Percentiles rank a stretch among this genome's conserved stretches.
Evolutionary conservation across 106 monocot genomes (phyloP).

Genomic region (Dioscorea alata): DNA sequence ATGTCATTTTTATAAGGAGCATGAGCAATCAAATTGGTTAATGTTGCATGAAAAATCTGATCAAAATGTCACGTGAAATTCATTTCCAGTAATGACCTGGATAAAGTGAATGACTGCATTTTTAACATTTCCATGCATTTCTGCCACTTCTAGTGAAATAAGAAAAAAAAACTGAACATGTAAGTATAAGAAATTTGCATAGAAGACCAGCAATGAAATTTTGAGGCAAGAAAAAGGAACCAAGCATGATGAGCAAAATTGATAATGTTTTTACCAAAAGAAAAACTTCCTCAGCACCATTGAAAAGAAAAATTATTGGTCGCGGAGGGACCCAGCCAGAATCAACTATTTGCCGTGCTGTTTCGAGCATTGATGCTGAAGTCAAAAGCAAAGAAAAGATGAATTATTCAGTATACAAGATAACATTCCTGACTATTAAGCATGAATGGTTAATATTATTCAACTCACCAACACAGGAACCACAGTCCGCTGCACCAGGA

Average conservation of each 20-base stretch:
- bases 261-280: conserved; percentile 57
- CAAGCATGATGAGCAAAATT: background rate
- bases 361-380: conserved; percentile 98
- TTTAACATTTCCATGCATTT: too few species aligned
- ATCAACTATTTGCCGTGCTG: conserved; percentile 81
- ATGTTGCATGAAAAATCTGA: too few species aligned
- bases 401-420: too few species aligned
- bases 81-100: too few species aligned
- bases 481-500: conserved; percentile 96
- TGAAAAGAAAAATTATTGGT: conserved; percentile 94
- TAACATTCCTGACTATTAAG: background rate
- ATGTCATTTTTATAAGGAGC: too few species aligned
- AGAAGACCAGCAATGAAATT: background rate
- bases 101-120: too few species aligned
- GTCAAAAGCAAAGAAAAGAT: conserved; percentile 2
- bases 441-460: background rate
- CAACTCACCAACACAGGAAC: conserved; percentile 95
- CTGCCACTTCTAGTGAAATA: too few species aligned
- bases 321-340: conserved; percentile 93
- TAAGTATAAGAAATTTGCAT: background rate
- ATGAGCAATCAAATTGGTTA: too few species aligned
- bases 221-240: background rate
- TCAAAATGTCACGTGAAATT: too few species aligned
- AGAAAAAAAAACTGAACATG: background rate
- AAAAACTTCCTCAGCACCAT: conserved; percentile 98